Evolutionary conservation across 1,139 yeast genomes (phyloP).

Genomic region (Saccharomyces uvarum): DNA sequence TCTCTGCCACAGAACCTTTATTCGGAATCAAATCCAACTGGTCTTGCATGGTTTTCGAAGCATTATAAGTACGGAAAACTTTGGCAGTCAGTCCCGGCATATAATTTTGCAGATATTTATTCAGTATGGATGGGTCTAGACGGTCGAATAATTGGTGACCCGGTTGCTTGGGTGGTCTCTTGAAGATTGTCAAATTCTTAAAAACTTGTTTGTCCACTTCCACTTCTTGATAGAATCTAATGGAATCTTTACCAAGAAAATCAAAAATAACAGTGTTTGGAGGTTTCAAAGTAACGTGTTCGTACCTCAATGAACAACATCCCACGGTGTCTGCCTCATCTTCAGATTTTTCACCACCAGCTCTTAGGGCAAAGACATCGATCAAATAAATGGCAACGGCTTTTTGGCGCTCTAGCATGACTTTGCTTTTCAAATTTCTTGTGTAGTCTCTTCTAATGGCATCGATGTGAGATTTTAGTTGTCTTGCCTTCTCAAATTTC

Average conservation of each 20-base stretch:
- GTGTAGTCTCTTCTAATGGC: slow-evolving; percentile 70
- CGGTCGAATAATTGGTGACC: slow-evolving; percentile 93
- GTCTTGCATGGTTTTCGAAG: slow-evolving; percentile 94
- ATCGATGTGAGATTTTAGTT: slow-evolving; percentile 65
- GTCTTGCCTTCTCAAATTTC: slow-evolving; percentile 89
- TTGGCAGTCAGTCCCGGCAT: slow-evolving; percentile 94
- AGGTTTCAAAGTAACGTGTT: slow-evolving; percentile 78
- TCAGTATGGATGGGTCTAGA: slow-evolving; percentile 71
- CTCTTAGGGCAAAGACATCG: slow-evolving; percentile 93
- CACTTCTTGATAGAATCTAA: slow-evolving; percentile 85
- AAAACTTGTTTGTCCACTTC: slow-evolving; percentile 86
- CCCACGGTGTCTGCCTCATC: slow-evolving; percentile 99
- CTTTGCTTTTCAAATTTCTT: slow-evolving; percentile 57
- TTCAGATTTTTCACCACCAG: slow-evolving; percentile 95
- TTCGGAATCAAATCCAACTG: slow-evolving; percentile 76
- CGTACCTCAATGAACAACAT: slow-evolving; percentile 87
- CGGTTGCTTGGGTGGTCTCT: slow-evolving; percentile 77
- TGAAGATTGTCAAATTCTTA: slow-evolving; percentile 78
- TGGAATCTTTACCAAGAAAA: slow-evolving; percentile 92
- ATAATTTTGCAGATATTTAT: slow-evolving; percentile 79
- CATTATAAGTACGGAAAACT: slow-evolving; percentile 95
- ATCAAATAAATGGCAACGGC: slow-evolving; percentile 92
- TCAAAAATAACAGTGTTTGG: slow-evolving; percentile 88
- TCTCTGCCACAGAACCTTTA: slow-evolving; percentile 82
- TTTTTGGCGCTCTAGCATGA: slow-evolving; percentile 83